Base-by-base conservation (phyloP, 345 rosid species). In the Sisymbrium irio region DNA sequence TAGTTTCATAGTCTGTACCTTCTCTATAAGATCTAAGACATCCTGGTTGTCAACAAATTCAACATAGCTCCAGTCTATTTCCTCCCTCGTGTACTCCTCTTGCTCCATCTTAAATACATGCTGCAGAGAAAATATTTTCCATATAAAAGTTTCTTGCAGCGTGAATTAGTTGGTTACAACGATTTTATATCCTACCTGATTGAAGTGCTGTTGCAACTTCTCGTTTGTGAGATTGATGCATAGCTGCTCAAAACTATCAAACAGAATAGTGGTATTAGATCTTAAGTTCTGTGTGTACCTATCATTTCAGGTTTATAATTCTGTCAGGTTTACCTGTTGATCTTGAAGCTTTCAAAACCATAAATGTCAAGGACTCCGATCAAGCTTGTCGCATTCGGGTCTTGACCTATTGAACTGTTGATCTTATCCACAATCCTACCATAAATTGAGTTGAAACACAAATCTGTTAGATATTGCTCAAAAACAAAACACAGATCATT, bases 61-160 rank as follows among this genome's bases (percentile, higher is more conserved):
- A 17, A 87, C 85, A 49, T 89, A 86, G 80, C 90, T 89, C 96
- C 92, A 87, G 75, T 89, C 67, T 14, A 89, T 89, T 72, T 86
- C 90, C 71, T 89, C 92, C 65, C 80, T 83, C 15, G 84, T 86
- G 41, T 86, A 89, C 37, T 87, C 90, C 60, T 89, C 96, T 77
- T 85, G 90, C 74, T 89, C 90, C 96, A 89, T 87, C 77, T 89
- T 85, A 73, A 89, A 87, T 12, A 89, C 96, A 73, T 89, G 92
- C 89, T 89, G 89, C 69, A 67, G 51, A 67, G 62, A 74, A 71
- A 47, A 37, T 9, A 7, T 60, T 41, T 54, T 71, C 54, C 46
- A 55, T 64, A 14, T 72, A 40, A 53, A 47, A 55, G 41, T 55
- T 35, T 65, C 49, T 58, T 62, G 50, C 18, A 78, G 2, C 36